Percentiles rank a stretch among this genome's conserved stretches.
These are phyloP conservation scores for Kandelia obovata DNA, from an alignment of 345 rosid genomes.

Conservation along the genomic window DNA sequence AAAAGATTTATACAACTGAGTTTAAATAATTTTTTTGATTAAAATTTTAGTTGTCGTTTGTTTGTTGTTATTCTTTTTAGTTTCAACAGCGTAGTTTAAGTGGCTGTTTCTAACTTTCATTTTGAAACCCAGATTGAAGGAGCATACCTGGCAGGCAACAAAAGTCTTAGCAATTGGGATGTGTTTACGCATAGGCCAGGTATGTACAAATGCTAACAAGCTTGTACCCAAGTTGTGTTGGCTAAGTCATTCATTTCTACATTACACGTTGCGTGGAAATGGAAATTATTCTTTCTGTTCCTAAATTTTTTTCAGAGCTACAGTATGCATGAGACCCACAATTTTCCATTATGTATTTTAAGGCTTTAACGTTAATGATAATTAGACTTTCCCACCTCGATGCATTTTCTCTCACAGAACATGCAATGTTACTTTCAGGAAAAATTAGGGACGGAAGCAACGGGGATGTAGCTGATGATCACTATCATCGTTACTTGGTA, in stretches of 20 bases:
- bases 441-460: slow-evolving; percentile 22
- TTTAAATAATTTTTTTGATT: no score
- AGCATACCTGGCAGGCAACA: slow-evolving; percentile 19
- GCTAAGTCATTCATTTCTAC: not conserved
- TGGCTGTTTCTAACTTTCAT: not conserved
- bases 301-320: no score
- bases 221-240: not conserved
- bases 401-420: no score
- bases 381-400: no score
- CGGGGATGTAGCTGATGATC: slow-evolving; percentile 26
- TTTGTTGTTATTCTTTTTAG: not conserved
- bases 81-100: not conserved
- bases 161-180: slow-evolving; percentile 35
- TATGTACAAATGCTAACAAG: not conserved
- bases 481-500: slow-evolving; percentile 27
- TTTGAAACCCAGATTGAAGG: slow-evolving; percentile 25
- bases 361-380: no score
- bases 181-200: slow-evolving; percentile 26
- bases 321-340: no score
- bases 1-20: no score
- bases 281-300: no score
- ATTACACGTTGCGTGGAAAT: no score
- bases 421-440: slow-evolving; percentile 4
- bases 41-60: no score
- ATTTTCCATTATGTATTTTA: no score